Evolutionary conservation across 768 basidiomycete species (phyloP), one percentile per base, ranked within the genome.

Genomic region (Vararia minispora): DNA sequence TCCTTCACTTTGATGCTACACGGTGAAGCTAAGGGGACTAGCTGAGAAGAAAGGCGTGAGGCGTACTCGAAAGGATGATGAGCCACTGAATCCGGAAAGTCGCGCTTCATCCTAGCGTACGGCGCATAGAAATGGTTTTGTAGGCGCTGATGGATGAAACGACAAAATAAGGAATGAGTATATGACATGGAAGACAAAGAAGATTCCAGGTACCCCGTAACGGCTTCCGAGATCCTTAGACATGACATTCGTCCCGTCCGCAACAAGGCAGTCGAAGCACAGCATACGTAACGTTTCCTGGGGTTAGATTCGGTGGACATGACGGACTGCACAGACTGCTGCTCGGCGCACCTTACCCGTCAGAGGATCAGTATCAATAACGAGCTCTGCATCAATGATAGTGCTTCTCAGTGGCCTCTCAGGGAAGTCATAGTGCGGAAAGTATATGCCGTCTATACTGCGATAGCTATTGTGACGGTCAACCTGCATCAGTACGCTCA

Each of bases 381-480:
- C 90, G 29, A 98, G 74, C 56, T 99, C 95, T 26, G 88, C 95
- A 52, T 99, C 95, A 14, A 98, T 59, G 8, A 99, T 64, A 1
- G 87, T 87, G 53, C 84, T 80, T 46, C 72, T 67, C 28, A 95
- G 67, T 3, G 83, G 79, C 14, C 62, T 65, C 44, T 62, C 62
- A 2, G 73, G 76, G 44, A 79, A 69, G 48, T 84, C 85, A 50
- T 83, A 79, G 52, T 92, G 87, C 17, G 94, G 95, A 53, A 99
- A 97, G 61, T 71, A 87, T 28, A 97, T 66, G 2, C 87, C 88
- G 11, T 61, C 52, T 6, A 90, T 60, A 50, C 74, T 58, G 43
- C 84, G 80, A 57, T 90, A 98, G 2, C 67, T 61, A 52, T 98
- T 92, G 55, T 92, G 89, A 41, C 95, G 78, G 69, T 99, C 94